These are phyloP conservation scores for Calvatia gigantea DNA, from an alignment of 768 basidiomycete genomes.

Conservation along the genomic window DNA sequence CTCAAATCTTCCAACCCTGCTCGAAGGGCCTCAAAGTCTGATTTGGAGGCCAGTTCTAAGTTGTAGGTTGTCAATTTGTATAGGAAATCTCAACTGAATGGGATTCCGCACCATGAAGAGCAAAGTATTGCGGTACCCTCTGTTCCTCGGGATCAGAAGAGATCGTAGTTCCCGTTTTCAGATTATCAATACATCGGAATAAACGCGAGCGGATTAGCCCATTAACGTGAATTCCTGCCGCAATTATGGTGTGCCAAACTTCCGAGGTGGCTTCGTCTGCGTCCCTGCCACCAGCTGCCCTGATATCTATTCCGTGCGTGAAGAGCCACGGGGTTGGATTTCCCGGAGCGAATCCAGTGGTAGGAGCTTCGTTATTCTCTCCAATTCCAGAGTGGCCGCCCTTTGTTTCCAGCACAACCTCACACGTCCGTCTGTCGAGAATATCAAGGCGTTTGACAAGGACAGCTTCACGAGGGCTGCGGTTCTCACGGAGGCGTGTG, in stretches of 20 bases:
- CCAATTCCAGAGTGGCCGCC: background rate
- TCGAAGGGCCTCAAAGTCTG: background rate
- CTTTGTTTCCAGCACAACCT: slow-evolving; percentile 17
- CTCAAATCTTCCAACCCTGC: background rate
- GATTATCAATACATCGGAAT: slow-evolving; percentile 37
- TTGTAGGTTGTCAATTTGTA: background rate
- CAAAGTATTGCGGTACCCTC: slow-evolving; percentile 31
- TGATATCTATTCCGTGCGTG: slow-evolving; percentile 15
- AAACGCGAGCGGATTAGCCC: slow-evolving; percentile 39
- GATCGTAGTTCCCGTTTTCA: slow-evolving; percentile 29
- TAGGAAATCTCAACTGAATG: background rate
- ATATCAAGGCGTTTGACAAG: slow-evolving; percentile 39
- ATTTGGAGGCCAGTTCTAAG: slow-evolving; percentile 5
- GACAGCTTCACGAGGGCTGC: slow-evolving; percentile 39
- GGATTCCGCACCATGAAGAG: slow-evolving; percentile 35
- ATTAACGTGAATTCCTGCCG: slow-evolving; percentile 9
- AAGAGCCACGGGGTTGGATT: slow-evolving; percentile 17
- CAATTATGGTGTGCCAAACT: background rate
- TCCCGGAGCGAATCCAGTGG: slow-evolving; percentile 16
- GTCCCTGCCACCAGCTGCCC: background rate
- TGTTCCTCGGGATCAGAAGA: slow-evolving; percentile 26
- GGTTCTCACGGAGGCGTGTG: slow-evolving; percentile 38
- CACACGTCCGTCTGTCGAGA: slow-evolving; percentile 41
- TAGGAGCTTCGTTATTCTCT: slow-evolving; percentile 1
- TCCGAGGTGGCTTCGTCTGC: background rate